A percentile compares a stretch with the other conserved stretches of the same genome.
Conservation (phyloP, 202 grass and related monocot species). For the Setaria viridis region DNA sequence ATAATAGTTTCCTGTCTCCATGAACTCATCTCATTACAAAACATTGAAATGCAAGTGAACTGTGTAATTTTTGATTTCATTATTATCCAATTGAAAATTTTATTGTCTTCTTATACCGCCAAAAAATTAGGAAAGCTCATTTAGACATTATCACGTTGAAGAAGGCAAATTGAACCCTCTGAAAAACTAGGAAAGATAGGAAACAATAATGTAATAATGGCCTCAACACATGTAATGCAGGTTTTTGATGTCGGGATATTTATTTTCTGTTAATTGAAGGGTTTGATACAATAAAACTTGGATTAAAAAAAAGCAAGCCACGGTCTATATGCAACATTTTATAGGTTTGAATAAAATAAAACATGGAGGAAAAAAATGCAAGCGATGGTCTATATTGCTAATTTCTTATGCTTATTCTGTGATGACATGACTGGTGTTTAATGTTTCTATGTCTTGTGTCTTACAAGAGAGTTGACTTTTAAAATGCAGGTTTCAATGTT, state of each 20-base stretch:
- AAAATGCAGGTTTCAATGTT: slow-evolving; percentile 77
- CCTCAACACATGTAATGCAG: not conserved
- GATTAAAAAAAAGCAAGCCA: too few relatives aligned
- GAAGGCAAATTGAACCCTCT: not conserved
- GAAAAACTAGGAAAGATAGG: not conserved
- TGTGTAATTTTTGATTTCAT: too few relatives aligned
- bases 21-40: too few relatives aligned
- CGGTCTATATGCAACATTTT: too few relatives aligned
- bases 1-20: too few relatives aligned
- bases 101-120: too few relatives aligned
- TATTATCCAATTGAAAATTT: not conserved
- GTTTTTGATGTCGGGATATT: not conserved
- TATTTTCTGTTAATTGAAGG: not conserved
- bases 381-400: not conserved
- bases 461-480: not conserved
- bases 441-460: not conserved
- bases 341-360: too few relatives aligned
- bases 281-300: too few relatives aligned
- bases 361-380: not conserved
- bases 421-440: not conserved
- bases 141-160: not conserved
- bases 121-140: not conserved
- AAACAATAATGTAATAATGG: not conserved
- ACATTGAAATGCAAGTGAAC: not conserved
- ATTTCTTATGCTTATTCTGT: not conserved